Percentiles rank a stretch among this genome's conserved stretches.
Conservation (phyloP, 2,329 filamentous ascomycete species). For the Xylariaceae sp. region DNA sequence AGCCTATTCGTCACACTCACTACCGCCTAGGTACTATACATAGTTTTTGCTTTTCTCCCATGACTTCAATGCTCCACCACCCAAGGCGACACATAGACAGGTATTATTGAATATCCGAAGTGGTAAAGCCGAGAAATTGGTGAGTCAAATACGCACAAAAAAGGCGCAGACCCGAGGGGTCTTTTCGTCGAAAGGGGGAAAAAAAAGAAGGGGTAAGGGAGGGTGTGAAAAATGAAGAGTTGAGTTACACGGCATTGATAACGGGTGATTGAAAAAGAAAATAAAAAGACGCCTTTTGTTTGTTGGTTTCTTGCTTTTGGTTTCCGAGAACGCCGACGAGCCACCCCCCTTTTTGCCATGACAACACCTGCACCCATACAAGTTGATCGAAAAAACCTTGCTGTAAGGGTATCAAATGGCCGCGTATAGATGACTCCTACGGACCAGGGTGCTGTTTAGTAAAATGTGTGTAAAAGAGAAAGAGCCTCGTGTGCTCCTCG, state of each 20-base stretch:
- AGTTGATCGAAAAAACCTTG: conserved; percentile 1
- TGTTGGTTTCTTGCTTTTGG: not conserved
- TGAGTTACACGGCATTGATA: no score
- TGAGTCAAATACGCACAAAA: no score
- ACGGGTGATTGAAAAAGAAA: not conserved
- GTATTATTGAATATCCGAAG: no score
- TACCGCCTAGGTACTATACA: conserved; percentile 12
- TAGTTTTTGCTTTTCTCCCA: not conserved
- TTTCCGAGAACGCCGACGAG: conserved; percentile 6
- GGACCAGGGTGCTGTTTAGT: not conserved
- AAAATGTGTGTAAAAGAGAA: not conserved
- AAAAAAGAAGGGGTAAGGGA: no score
- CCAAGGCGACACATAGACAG: no score
- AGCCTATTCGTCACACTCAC: not conserved
- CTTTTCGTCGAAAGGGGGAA: no score
- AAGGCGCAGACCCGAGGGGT: no score
- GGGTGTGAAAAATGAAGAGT: no score
- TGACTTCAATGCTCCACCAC: not conserved
- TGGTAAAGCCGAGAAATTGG: no score
- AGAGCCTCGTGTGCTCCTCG: not conserved
- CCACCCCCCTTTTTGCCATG: not conserved
- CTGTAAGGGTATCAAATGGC: conserved; percentile 10
- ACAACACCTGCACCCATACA: not conserved
- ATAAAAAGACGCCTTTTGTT: conserved; percentile 2
- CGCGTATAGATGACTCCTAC: not conserved